Evolutionary conservation across 306 rosid species (phyloP).

Genomic region (Cucumis melo): DNA sequence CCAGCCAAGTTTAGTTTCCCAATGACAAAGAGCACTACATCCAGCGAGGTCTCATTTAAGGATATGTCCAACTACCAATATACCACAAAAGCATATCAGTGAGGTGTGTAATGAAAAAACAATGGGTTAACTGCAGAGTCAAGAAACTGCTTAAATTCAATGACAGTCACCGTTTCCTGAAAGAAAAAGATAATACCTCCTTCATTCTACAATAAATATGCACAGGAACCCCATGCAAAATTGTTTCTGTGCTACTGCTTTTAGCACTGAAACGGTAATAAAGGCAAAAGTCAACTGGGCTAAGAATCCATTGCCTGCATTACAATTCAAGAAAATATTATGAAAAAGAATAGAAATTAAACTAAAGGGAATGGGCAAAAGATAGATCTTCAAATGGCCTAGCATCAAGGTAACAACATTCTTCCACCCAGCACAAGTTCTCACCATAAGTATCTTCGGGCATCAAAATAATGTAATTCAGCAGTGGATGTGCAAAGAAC

Average conservation of each 20-base stretch:
- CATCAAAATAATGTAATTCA: slow-evolving; percentile 51
- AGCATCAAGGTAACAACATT: slow-evolving; percentile 10
- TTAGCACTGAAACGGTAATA: slow-evolving; percentile 49
- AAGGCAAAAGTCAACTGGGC: slow-evolving; percentile 49
- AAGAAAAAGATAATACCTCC: slow-evolving; percentile 38
- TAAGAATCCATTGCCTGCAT: slow-evolving; percentile 65
- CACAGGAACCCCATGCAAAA: slow-evolving; percentile 45
- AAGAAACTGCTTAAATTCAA: background rate
- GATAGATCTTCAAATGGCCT: background rate
- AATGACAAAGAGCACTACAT: slow-evolving; percentile 61
- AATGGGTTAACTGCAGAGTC: background rate
- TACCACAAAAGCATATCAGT: slow-evolving; percentile 12
- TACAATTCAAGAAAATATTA: slow-evolving; percentile 6
- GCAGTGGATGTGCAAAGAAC: slow-evolving; percentile 51
- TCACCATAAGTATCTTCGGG: slow-evolving; percentile 50
- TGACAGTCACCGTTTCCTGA: slow-evolving; percentile 14
- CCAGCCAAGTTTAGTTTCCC: slow-evolving; percentile 74
- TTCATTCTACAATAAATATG: slow-evolving; percentile 58
- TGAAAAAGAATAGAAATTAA: slow-evolving; percentile 1
- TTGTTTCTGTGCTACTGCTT: slow-evolving; percentile 25
- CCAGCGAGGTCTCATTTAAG: slow-evolving; percentile 72
- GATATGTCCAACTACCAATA: slow-evolving; percentile 53
- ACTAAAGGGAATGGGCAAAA: background rate
- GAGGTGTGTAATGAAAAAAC: slow-evolving; percentile 14
- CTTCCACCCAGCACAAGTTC: slow-evolving; percentile 12